Evolutionary conservation across 805 yeast genomes (phyloP).

Genomic region (Millerozyma miso): DNA sequence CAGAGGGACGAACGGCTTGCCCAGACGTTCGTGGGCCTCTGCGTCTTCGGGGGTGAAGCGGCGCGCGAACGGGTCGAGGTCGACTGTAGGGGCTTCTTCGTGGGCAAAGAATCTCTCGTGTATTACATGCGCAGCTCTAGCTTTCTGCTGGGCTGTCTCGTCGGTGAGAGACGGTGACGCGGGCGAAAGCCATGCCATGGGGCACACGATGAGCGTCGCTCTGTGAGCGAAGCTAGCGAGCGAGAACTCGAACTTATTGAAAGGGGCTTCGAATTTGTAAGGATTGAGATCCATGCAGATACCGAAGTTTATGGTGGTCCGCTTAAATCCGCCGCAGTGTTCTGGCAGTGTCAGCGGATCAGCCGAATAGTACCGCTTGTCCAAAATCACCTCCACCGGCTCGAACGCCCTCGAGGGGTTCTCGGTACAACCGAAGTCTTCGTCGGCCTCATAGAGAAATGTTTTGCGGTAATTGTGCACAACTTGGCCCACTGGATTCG

Average conservation of each 20-base stretch:
- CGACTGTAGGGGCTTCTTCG: neutral
- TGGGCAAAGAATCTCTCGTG: neutral
- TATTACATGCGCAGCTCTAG: neutral
- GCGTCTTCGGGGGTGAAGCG: neutral
- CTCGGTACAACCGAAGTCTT: slow-evolving; percentile 73
- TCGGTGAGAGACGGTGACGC: slow-evolving; percentile 39
- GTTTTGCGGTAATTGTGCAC: slow-evolving; percentile 71
- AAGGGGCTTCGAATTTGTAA: slow-evolving; percentile 77
- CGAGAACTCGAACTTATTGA: slow-evolving; percentile 69
- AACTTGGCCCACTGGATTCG: slow-evolving; percentile 53
- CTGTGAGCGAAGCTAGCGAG: slow-evolving; percentile 42
- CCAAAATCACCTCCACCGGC: slow-evolving; percentile 38
- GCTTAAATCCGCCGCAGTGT: too few relatives aligned
- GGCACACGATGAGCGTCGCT: slow-evolving; percentile 60
- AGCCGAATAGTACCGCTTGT: slow-evolving; percentile 13
- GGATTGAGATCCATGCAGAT: slow-evolving; percentile 96
- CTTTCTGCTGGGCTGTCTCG: neutral
- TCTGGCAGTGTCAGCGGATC: slow-evolving; percentile 1
- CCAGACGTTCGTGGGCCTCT: slow-evolving; percentile 1
- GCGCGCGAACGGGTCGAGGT: slow-evolving; percentile 1
- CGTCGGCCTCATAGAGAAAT: slow-evolving; percentile 74
- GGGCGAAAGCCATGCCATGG: slow-evolving; percentile 81
- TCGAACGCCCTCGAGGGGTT: slow-evolving; percentile 56
- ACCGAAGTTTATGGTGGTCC: slow-evolving; percentile 52
- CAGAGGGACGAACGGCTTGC: slow-evolving; percentile 16